Evolutionary conservation across 306 rosid genomes (phyloP).

Genomic region (Chamaecrista fasciculata): DNA sequence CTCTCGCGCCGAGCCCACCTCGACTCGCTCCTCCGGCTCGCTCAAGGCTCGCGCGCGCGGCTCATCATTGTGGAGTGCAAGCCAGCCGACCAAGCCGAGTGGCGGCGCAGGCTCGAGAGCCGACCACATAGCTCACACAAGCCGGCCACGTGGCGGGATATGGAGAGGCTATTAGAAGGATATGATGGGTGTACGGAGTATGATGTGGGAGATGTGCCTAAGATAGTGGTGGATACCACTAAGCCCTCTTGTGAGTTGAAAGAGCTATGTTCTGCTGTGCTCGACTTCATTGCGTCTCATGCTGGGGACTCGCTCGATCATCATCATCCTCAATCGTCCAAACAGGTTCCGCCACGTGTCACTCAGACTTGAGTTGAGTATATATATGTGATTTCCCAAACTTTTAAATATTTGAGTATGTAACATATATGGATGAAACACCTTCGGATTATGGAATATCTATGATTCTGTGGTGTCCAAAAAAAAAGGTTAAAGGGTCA

Average conservation of each 20-base stretch:
- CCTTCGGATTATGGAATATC: too few species aligned
- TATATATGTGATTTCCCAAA: too few species aligned
- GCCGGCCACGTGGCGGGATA: constrained; percentile 64
- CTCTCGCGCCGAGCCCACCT: constrained; percentile 65
- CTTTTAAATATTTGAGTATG: too few species aligned
- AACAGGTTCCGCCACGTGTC: constrained; percentile 6
- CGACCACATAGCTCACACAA: constrained; percentile 49
- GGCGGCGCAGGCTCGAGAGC: constrained; percentile 57
- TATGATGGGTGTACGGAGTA: constrained; percentile 66
- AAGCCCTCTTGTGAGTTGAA: constrained; percentile 25
- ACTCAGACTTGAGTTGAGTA: too few species aligned
- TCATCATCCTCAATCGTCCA: background rate
- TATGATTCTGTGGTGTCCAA: too few species aligned
- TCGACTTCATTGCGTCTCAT: constrained; percentile 43
- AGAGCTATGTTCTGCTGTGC: constrained; percentile 41
- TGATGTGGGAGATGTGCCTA: constrained; percentile 50
- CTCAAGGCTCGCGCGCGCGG: constrained; percentile 14
- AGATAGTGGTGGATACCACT: constrained; percentile 61
- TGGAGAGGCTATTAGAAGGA: constrained; percentile 56
- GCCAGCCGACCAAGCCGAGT: constrained; percentile 39
- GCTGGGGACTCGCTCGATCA: background rate
- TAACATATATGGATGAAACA: too few species aligned
- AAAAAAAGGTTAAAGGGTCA: too few species aligned
- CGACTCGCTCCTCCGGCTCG: constrained; percentile 41
- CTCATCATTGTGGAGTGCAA: constrained; percentile 55